A percentile compares a stretch with the other conserved stretches of the same genome.
Conservation (phyloP, 805 yeast genomes). For the Suhomyces canberraensis region DNA sequence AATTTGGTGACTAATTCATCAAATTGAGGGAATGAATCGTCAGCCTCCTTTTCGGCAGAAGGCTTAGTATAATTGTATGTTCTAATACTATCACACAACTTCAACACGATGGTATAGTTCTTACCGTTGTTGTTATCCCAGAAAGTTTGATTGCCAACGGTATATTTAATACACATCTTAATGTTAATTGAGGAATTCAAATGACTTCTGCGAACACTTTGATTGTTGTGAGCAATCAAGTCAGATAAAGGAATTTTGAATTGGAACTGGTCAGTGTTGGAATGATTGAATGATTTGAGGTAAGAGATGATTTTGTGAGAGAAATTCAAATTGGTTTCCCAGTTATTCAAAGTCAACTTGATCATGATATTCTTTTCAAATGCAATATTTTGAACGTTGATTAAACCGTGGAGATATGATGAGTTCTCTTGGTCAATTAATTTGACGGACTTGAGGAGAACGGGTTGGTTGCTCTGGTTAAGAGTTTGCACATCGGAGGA, state of each 20-base stretch:
- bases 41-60: background rate
- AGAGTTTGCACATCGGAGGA: slow-evolving; percentile 12
- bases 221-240: slow-evolving; percentile 18
- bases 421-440: slow-evolving; percentile 12
- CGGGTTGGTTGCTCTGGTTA: slow-evolving; percentile 15
- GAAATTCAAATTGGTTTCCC: slow-evolving; percentile 35
- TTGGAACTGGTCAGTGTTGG: slow-evolving; percentile 45
- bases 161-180: slow-evolving; percentile 33
- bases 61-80: slow-evolving; percentile 5
- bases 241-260: slow-evolving; percentile 46
- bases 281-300: slow-evolving; percentile 13
- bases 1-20: slow-evolving; percentile 22
- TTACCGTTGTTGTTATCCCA: slow-evolving; percentile 39
- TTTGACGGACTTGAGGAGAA: slow-evolving; percentile 37
- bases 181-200: slow-evolving; percentile 21
- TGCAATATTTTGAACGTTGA: slow-evolving; percentile 33
- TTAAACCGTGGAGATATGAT: slow-evolving; percentile 19
- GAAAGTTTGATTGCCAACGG: slow-evolving; percentile 22
- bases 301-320: slow-evolving; percentile 20
- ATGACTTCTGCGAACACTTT: background rate
- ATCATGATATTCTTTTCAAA: slow-evolving; percentile 36
- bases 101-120: slow-evolving; percentile 37
- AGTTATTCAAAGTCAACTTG: slow-evolving; percentile 49
- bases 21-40: slow-evolving; percentile 15
- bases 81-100: slow-evolving; percentile 8